Evolutionary conservation across 805 yeast species (phyloP).

Genomic region (Saccharomycopsis fibuligera): DNA sequence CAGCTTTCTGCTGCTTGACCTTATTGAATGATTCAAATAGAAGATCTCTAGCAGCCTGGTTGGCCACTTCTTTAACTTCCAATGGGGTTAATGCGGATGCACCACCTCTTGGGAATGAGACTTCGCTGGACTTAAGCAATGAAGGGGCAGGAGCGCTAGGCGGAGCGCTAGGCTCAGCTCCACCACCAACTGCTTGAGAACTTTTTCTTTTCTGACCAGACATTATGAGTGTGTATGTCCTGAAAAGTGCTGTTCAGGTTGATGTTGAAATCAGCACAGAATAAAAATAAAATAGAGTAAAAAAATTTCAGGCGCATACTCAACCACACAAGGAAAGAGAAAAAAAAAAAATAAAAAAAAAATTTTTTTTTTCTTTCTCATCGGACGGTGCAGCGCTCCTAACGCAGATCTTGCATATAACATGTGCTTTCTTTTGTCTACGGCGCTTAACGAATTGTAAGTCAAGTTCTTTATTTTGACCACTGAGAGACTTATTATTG

Average conservation of each 20-base stretch:
- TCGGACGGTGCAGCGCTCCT: not conserved
- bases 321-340: too few relatives aligned
- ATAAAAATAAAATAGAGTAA: too few relatives aligned
- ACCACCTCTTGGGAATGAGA: conserved; percentile 92
- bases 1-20: conserved; percentile 19
- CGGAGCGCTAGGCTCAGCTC: not conserved
- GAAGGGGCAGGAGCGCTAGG: conserved; percentile 26
- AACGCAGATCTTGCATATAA: too few relatives aligned
- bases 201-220: conserved; percentile 11
- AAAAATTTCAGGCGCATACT: too few relatives aligned
- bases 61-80: conserved; percentile 87
- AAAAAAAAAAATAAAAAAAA: not conserved
- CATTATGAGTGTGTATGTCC: conserved; percentile 2
- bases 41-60: conserved; percentile 87
- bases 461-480: too few relatives aligned
- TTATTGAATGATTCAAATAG: conserved; percentile 42
- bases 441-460: too few relatives aligned
- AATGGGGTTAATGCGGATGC: conserved; percentile 77
- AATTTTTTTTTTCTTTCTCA: not conserved
- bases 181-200: conserved; percentile 1
- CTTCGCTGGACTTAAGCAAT: conserved; percentile 31
- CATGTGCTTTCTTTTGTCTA: too few relatives aligned
- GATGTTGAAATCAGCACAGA: not conserved
- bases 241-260: too few relatives aligned
- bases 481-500: too few relatives aligned